Evolutionary conservation across 768 basidiomycete genomes (phyloP), one percentile per base, ranked within the genome.

Genomic region (Lactarius trivialis): DNA sequence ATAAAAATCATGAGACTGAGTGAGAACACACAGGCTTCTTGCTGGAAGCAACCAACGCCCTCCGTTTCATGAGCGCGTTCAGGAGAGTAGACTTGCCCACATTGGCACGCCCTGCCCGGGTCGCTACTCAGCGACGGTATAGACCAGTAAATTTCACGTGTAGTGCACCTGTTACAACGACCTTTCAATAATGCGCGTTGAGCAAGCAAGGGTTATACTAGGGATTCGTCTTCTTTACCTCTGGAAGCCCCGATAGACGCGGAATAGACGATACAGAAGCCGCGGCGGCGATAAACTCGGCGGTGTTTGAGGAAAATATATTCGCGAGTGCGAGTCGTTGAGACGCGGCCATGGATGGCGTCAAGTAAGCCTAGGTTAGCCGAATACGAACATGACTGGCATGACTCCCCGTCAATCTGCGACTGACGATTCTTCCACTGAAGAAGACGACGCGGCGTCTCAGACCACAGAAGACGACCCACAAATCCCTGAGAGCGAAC

Each of bases 381-480:
- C 45, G 12, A 21, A 14, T 48, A 48, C 21, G 45, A 48, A 7
- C 45, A 1, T 4, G 12, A 12, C 39, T 19, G 39, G 30, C 33
- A 58, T 53, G 51, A 36, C 50, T 32, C 39, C 55, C 26, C 39
- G 43, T 19, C 43, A 51, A 52, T 37, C 53, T 37, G 32, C 58
- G 11, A 65, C 68, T 60, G 79, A 81, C 32, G 72, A 74, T 36
- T 79, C 79, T 1, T 77, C 79, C 0, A 78, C 79, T 5, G 80
- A 81, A 61, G 80, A 82, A 61, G 80, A 82, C 55, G 81, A 91
- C 68, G 84, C 82, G 33, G 85, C 85, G 2, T 92, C 89, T 6
- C 89, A 92, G 68, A 89, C 89, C 0, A 92, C 90, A 4, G 90
- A 92, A 73, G 90, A 92, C 65, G 90, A 92, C 59, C 88, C 88